phyloP scores from a whole-genome alignment of 306 rosid genomes.

The Crataegus laevigata region DNA sequence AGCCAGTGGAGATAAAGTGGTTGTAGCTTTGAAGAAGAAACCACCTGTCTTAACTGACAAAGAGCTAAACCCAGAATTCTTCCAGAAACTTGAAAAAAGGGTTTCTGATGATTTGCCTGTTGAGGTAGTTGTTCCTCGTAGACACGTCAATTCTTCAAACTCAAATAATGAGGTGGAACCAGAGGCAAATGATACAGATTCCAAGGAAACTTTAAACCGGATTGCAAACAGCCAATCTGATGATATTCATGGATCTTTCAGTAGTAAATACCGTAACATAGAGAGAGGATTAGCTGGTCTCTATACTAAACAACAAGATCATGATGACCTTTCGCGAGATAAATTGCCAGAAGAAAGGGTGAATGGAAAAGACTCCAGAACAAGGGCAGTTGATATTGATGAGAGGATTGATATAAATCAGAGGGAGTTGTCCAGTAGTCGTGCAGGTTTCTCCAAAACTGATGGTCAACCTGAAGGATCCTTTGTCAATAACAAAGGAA shows the following conservation, averaged over 20 bases:
- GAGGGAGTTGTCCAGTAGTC: slow-evolving; percentile 62
- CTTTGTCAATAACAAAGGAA: slow-evolving; percentile 75
- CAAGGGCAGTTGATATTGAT: slow-evolving; percentile 42
- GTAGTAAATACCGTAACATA: slow-evolving; percentile 43
- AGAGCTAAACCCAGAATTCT: slow-evolving; percentile 87
- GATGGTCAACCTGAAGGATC: slow-evolving; percentile 80
- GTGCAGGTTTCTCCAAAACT: slow-evolving; percentile 64
- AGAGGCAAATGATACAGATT: slow-evolving; percentile 38
- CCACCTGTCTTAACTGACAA: slow-evolving; percentile 66
- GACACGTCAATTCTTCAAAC: slow-evolving; percentile 55
- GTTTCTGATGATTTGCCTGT: slow-evolving; percentile 84
- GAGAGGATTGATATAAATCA: slow-evolving; percentile 54
- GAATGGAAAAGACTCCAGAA: slow-evolving; percentile 59
- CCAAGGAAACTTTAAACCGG: slow-evolving; percentile 40
- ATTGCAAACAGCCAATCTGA: slow-evolving; percentile 40
- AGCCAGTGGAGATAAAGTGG: slow-evolving; percentile 67
- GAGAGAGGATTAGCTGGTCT: slow-evolving; percentile 47
- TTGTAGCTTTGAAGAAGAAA: slow-evolving; percentile 87
- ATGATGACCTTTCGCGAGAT: slow-evolving; percentile 41
- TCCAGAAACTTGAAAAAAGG: slow-evolving; percentile 83
- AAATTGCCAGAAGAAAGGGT: slow-evolving; percentile 60
- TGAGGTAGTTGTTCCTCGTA: slow-evolving; percentile 88
- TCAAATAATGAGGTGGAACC: slow-evolving; percentile 52
- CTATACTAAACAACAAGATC: slow-evolving; percentile 41
- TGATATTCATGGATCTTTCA: slow-evolving; percentile 44